These are phyloP conservation scores for Neurospora sp. DNA, from an alignment of 495 filamentous ascomycete genomes.

Conservation along the genomic window DNA sequence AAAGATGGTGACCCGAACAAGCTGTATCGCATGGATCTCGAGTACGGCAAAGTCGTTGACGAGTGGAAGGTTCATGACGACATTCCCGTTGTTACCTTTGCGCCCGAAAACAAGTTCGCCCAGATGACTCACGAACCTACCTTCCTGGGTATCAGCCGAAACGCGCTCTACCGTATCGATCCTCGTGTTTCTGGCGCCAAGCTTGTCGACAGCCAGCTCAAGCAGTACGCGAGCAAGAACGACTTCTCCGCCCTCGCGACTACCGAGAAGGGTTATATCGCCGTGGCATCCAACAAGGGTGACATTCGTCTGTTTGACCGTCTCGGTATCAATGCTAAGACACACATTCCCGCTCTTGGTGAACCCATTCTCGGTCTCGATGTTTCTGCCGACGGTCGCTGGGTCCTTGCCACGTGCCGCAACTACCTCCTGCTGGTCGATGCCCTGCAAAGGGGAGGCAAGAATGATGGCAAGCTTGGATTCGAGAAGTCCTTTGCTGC, in stretches of 20 bases:
- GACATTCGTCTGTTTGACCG: conserved; percentile 96
- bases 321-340: conserved; percentile 94
- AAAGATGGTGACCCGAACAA: conserved; percentile 76
- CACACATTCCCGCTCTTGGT: conserved; percentile 87
- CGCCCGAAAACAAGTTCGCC: conserved; percentile 93
- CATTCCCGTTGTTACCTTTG: conserved; percentile 82
- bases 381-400: conserved; percentile 87
- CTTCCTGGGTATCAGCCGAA: conserved; percentile 83
- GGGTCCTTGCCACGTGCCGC: conserved; percentile 88
- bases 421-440: conserved; percentile 95
- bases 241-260: conserved; percentile 91
- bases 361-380: conserved; percentile 93
- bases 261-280: conserved; percentile 91
- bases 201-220: conserved; percentile 82
- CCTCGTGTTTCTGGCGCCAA: conserved; percentile 86
- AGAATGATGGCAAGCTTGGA: conserved; percentile 94
- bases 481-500: conserved; percentile 92
- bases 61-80: conserved; percentile 99
- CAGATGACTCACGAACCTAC: conserved; percentile 95
- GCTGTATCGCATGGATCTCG: conserved; percentile 95
- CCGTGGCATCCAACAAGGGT: conserved; percentile 93
- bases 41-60: conserved; percentile 97
- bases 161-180: conserved; percentile 89
- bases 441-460: conserved; percentile 79
- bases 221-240: conserved; percentile 94